Conservation (phyloP, 116 monocot species). For the Cymodocea nodosa region DNA sequence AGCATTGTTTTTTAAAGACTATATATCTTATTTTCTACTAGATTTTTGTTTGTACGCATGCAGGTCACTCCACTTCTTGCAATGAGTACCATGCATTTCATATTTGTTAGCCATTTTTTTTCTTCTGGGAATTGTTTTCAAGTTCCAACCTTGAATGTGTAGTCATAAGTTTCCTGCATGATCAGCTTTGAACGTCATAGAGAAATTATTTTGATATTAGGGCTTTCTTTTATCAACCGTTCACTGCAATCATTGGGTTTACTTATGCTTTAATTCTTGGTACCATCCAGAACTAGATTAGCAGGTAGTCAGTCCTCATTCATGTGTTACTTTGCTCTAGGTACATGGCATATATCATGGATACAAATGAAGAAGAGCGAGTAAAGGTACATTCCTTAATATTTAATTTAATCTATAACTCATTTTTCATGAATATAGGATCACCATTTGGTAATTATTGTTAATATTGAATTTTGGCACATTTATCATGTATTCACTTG, state of each 20-base stretch:
- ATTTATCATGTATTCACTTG: background rate
- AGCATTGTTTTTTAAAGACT: background rate
- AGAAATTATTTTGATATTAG: too few relatives aligned
- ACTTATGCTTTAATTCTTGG: background rate
- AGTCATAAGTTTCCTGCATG: too few relatives aligned
- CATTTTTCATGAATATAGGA: background rate
- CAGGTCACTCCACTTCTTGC: background rate
- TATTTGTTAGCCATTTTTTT: too few relatives aligned
- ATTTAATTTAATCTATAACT: background rate
- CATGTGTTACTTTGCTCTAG: constrained; percentile 19
- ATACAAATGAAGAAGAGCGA: constrained; percentile 98
- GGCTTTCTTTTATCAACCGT: too few relatives aligned
- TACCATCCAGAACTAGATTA: background rate
- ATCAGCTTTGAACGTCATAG: too few relatives aligned
- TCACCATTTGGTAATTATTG: background rate
- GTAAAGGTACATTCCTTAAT: constrained; percentile 34
- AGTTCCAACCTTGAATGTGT: too few relatives aligned
- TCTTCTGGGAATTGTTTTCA: too few relatives aligned
- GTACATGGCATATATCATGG: constrained; percentile 99
- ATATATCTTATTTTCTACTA: background rate
- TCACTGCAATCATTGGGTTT: background rate
- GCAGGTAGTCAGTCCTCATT: background rate
- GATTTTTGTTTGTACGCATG: background rate
- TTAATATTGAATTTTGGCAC: background rate
- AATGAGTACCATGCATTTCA: too few relatives aligned